A percentile compares a stretch with the other conserved stretches of the same genome.
These are phyloP conservation scores for Verticillium albo-atrum DNA, from an alignment of 2,329 filamentous ascomycete genomes.

Conservation along the genomic window DNA sequence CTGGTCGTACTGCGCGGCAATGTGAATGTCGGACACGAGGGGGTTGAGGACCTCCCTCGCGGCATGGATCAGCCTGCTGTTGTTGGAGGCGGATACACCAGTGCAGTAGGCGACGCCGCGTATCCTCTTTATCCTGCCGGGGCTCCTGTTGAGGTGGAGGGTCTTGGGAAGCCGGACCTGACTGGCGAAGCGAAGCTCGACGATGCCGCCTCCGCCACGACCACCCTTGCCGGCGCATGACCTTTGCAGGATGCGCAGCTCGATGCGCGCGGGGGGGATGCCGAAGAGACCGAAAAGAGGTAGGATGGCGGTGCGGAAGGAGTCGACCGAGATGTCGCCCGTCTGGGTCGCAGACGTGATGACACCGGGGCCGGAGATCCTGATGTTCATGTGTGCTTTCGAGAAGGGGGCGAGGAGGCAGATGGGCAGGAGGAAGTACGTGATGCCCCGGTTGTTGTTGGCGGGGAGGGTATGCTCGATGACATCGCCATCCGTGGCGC, in stretches of 20 bases:
- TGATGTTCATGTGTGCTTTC: slow-evolving; percentile 84
- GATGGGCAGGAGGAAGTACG: slow-evolving; percentile 87
- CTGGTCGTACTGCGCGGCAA: slow-evolving; percentile 75
- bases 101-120: slow-evolving; percentile 91
- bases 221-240: slow-evolving; percentile 74
- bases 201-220: slow-evolving; percentile 78
- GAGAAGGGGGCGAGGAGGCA: slow-evolving; percentile 91
- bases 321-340: slow-evolving; percentile 88
- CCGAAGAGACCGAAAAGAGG: slow-evolving; percentile 89
- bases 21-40: slow-evolving; percentile 83
- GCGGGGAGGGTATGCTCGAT: slow-evolving; percentile 77
- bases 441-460: slow-evolving; percentile 73
- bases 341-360: slow-evolving; percentile 81
- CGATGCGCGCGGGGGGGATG: slow-evolving; percentile 73
- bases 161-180: slow-evolving; percentile 94
- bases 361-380: slow-evolving; percentile 85
- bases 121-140: slow-evolving; percentile 82
- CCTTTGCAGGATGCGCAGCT: slow-evolving; percentile 74
- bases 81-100: slow-evolving; percentile 88
- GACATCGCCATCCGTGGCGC: slow-evolving; percentile 66
- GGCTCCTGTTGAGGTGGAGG: slow-evolving; percentile 75
- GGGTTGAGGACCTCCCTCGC: slow-evolving; percentile 84
- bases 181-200: slow-evolving; percentile 90
- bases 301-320: slow-evolving; percentile 86
- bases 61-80: slow-evolving; percentile 89